Evolutionary conservation across 2,329 filamentous ascomycete genomes (phyloP).

Genomic region (Phyllosticta ampelicida): DNA sequence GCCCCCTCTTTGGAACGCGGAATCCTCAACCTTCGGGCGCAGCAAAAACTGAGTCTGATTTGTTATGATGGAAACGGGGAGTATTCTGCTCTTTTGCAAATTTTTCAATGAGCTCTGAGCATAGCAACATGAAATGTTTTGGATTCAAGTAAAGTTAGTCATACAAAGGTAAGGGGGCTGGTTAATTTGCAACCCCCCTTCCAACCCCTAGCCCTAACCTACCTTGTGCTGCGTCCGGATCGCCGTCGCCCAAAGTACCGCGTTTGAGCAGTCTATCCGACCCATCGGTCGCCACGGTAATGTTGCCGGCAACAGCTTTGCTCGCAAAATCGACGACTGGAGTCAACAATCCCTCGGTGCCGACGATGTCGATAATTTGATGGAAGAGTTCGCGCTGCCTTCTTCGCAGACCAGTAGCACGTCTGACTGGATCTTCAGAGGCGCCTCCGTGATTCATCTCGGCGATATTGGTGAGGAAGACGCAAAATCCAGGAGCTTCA

Average conservation of each 20-base stretch:
- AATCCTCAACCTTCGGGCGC: no score
- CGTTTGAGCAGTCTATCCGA: background rate
- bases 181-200: no score
- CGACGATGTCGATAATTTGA: background rate
- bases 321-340: background rate
- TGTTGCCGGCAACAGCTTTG: background rate
- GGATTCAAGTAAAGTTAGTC: no score
- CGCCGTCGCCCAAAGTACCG: slow-evolving; percentile 9
- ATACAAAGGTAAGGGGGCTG: no score
- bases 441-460: slow-evolving; percentile 11
- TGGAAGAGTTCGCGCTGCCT: background rate
- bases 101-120: no score
- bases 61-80: no score
- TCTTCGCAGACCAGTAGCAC: background rate
- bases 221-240: slow-evolving; percentile 22
- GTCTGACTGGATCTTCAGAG: slow-evolving; percentile 10
- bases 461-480: slow-evolving; percentile 15
- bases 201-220: no score
- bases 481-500: slow-evolving; percentile 13
- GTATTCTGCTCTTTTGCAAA: no score
- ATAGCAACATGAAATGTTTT: no score
- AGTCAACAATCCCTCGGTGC: background rate
- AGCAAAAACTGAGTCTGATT: no score
- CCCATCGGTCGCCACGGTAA: background rate
- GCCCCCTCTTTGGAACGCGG: no score